Evolutionary conservation across 2,329 filamentous ascomycete genomes (phyloP).

Genomic region (Tolypocladium capitatum): DNA sequence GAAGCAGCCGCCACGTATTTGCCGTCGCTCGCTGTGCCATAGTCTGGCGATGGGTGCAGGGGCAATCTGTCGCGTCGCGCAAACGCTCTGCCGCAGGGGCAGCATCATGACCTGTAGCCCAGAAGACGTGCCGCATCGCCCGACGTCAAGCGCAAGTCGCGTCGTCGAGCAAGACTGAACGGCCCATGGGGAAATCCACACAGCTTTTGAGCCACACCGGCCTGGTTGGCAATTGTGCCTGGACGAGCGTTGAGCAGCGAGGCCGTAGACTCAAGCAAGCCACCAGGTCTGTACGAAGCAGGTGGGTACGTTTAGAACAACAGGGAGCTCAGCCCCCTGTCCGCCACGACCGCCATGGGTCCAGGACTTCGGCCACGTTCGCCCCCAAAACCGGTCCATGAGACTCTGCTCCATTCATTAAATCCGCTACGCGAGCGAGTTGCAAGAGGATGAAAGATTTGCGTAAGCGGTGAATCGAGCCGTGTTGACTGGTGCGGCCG

Average conservation of each 20-base stretch:
- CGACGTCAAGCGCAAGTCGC: background rate
- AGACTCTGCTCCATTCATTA: too few relatives aligned
- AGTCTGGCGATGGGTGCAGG: background rate
- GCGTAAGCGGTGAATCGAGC: background rate
- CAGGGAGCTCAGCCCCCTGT: too few relatives aligned
- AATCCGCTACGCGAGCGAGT: background rate
- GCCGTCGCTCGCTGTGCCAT: background rate
- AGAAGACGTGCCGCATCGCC: background rate
- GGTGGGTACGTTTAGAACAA: background rate
- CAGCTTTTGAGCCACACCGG: too few relatives aligned
- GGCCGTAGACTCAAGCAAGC: too few relatives aligned
- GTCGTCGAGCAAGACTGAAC: too few relatives aligned
- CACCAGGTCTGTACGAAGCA: too few relatives aligned
- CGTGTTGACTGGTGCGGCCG: background rate
- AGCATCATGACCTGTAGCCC: background rate
- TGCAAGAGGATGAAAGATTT: background rate
- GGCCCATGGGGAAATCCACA: too few relatives aligned
- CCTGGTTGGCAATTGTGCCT: background rate
- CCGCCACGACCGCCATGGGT: too few relatives aligned
- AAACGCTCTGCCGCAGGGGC: background rate
- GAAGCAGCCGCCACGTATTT: background rate
- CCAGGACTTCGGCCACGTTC: too few relatives aligned
- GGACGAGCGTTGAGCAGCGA: too few relatives aligned
- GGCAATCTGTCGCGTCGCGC: background rate
- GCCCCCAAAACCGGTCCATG: too few relatives aligned